Evolutionary conservation across 495 filamentous ascomycete species (phyloP).

Genomic region (Delitschia confertaspora): DNA sequence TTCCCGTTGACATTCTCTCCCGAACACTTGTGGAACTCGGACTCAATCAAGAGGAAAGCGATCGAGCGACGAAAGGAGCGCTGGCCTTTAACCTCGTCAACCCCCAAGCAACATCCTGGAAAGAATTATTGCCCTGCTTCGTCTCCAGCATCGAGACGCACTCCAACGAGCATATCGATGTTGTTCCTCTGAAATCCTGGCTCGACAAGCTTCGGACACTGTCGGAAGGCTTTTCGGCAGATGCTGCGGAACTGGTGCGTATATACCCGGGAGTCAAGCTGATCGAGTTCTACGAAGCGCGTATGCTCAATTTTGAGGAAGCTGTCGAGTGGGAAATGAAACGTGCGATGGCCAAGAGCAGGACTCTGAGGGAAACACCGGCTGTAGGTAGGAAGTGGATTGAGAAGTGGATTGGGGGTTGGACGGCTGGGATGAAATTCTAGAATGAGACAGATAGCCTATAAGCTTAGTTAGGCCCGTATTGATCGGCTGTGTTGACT

Average conservation of each 20-base stretch:
- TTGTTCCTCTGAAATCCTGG: too few relatives aligned
- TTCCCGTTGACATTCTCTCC: conserved; percentile 4
- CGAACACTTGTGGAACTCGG: conserved; percentile 2
- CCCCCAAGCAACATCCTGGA: too few relatives aligned
- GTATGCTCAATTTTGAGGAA: background rate
- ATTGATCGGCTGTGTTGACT: too few relatives aligned
- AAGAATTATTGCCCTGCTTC: too few relatives aligned
- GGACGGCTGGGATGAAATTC: background rate
- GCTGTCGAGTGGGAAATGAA: background rate
- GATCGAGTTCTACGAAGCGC: background rate
- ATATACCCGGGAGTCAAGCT: conserved; percentile 2
- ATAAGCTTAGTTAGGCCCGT: too few relatives aligned
- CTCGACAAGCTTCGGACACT: background rate
- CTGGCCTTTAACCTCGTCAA: too few relatives aligned
- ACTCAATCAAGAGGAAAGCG: background rate
- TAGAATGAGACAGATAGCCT: too few relatives aligned
- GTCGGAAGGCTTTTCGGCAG: background rate
- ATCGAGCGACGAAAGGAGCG: background rate
- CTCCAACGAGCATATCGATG: too few relatives aligned
- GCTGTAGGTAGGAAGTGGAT: conserved; percentile 1
- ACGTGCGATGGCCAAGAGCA: background rate
- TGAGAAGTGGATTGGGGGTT: background rate
- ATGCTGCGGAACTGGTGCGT: conserved; percentile 1
- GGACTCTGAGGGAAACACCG: background rate
- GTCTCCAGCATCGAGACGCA: too few relatives aligned